These are phyloP conservation scores for Euphorbia peplus DNA, from an alignment of 345 rosid species.

Conservation along the genomic window DNA sequence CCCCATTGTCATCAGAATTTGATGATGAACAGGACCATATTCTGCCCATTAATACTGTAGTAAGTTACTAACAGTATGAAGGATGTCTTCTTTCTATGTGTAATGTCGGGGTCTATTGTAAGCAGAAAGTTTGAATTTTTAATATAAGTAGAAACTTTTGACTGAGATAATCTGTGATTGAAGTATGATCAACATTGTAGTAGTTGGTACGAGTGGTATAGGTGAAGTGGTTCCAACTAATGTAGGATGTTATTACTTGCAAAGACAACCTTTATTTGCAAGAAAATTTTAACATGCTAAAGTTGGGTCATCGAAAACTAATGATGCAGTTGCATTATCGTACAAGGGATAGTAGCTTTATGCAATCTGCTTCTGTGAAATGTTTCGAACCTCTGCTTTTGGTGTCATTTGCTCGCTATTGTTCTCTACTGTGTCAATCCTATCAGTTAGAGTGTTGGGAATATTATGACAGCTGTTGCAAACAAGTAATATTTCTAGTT, in stretches of 20 bases:
- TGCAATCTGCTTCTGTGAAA: background rate
- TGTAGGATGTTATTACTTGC: background rate
- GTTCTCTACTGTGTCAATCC: background rate
- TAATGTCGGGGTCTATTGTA: background rate
- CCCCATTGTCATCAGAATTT: background rate
- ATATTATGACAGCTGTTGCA: background rate
- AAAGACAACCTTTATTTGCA: background rate
- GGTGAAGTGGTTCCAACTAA: background rate
- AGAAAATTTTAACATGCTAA: background rate
- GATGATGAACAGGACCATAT: background rate
- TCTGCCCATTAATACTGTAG: background rate
- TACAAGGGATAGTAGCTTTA: too few relatives aligned
- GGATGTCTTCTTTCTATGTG: background rate
- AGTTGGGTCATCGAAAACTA: background rate
- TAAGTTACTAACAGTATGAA: background rate
- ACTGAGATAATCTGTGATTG: background rate
- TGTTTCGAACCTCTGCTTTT: background rate
- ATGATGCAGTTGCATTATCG: background rate
- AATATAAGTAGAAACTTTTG: background rate
- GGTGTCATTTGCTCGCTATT: background rate
- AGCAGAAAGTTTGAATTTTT: background rate
- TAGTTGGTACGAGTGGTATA: background rate
- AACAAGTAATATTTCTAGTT: background rate
- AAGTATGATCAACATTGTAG: background rate
- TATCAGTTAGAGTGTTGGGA: background rate